Base-by-base conservation (phyloP, 225 moss, liverwort and hornwort genomes). In the Antitrichia curtipendula region DNA sequence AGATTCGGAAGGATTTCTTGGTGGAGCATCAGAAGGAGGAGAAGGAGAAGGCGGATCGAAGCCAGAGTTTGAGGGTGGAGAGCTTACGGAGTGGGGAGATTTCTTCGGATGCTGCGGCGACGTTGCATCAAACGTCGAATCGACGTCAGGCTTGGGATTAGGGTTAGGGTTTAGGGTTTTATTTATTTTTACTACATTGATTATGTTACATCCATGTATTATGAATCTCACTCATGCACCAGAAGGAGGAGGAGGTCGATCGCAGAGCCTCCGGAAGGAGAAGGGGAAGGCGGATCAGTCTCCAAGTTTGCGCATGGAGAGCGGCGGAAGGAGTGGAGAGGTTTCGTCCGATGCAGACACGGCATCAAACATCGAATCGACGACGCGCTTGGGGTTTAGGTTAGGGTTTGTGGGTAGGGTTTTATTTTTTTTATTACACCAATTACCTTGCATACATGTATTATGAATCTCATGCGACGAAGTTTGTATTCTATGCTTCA, bases 1-100 rank as follows among this genome's bases (percentile, higher is more conserved):
- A 91, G 34, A 92, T 95, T 60, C 90, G 95, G 31, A 94, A 93
- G 86, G 92, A 94, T 52, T 95, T 91, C 53, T 91, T 91, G 16
- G 82, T 75, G 83, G 70, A 88, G 71, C 86, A 90, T 50, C 91
- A 90, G 80, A 70, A 84, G 77, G 91, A 89, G 75, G 65, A 80
- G 43, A 84, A 89, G 56, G 65, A 56, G 43, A 88, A 78, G 84
- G 84, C 86, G 12, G 89, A 93, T 2, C 58, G 82, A 36, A 89
- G 78, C 1, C 82, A 90, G 25, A 90, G 88, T 50, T 15, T 87
- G 38, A 84, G 87, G 43, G 7, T 73, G 21, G 84, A 82, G 68
- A 91, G 68, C 24, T 45, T 17, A 41, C 52, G 87, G 10, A 53
- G n/a, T 16, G 16, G 6, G 61, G 75, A 50, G 64, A 17, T 81